Base-by-base conservation (phyloP, 2,329 filamentous ascomycete species). In the Hypoxylon sp. region DNA sequence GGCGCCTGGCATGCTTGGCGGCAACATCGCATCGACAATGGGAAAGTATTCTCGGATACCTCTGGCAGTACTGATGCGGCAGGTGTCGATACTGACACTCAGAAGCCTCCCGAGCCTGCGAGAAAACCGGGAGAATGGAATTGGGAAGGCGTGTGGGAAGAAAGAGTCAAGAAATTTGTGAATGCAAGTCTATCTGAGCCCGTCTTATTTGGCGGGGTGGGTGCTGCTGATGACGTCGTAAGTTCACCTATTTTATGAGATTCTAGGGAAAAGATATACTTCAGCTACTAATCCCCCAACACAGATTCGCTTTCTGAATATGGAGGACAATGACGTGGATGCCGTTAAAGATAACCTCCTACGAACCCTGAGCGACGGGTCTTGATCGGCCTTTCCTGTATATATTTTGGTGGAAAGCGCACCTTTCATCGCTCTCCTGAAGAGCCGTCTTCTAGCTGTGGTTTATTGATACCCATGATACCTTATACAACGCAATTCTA, bases 81-180 rank as follows among this genome's bases (percentile, higher is more conserved):
- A 64, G 57, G 60, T 23, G 62, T 45, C 25, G 25, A 19, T 75
- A 56, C 78, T 77, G 70, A 58, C n/a, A 36, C 60, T 2, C 25
- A 60, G 5, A 53, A 66, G 6, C 51, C 64, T 2, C 50, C 63
- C n/a, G 71, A 65, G 7, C 65, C 75, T 14, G 75, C 80, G 36
- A 81, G 90, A 66, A 84, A 86, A 53, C 93, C 93, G 0, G 92
- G 91, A 5, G 91, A 97, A 74, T 98, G 95, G 95, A 97, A 97
- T 76, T 98, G 95, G 95, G 93, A 97, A 75, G 94, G 95, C 0
- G 95, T 98, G 0, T 99, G 95, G 95, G 93, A 97, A 77, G 91
- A 94, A 70, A 87, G 95, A 60, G 94, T 97, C 0, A 90, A 89
- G 79, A 92, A 91, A 78, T 91, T 91, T 17, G 88, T 98, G 46